Base-by-base conservation (phyloP, 768 basidiomycete genomes). In the Tricholoma sp. region DNA sequence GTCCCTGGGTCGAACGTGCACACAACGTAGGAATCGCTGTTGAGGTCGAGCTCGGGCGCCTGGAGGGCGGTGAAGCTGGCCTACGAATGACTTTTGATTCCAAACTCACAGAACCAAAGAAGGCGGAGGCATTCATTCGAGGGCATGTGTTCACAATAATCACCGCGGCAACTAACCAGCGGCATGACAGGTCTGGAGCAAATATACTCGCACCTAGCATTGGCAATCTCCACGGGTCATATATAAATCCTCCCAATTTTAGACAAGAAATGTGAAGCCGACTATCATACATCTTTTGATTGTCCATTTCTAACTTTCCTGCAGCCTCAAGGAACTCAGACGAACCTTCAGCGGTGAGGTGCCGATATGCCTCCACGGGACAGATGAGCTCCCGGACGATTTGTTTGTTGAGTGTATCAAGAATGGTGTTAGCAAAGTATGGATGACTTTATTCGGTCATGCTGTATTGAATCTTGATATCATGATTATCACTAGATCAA, bases 41-140 rank as follows among this genome's bases (percentile, higher is more conserved):
- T 0, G 77, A 80, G 55, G 76, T 80, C 17, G 77, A 80, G 60
- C 71, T 79, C 17, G 78, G 77, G 7, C 72, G 76, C 13, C 68
- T 79, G 28, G 78, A 80, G 61, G 77, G 78, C 2, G 77, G 77
- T 4, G 76, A 79, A 57, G 77, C 76, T n/a, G 77, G 78, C 17
- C 67, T 80, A 33, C 66, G 77, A 11, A 72, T 73, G 65, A 78
- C 78, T 15, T 76, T 73, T 3, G 76, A 77, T 53, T 72, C 76
- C n/a, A 78, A 77, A 60, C 72, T 78, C 51, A 79, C 78, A 2
- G 66, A 76, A 42, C 73, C 76, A 0, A 63, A 61, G 36, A 79
- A 77, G 61, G 77, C 77, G 0, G 67, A 71, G 29, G 57, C 64
- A 2, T 80, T 78, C 59, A 77, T 80, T 59, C 64, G 66, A 44